Conservation (phyloP, 768 basidiomycete species). For the Cystobasidium onofrii region DNA sequence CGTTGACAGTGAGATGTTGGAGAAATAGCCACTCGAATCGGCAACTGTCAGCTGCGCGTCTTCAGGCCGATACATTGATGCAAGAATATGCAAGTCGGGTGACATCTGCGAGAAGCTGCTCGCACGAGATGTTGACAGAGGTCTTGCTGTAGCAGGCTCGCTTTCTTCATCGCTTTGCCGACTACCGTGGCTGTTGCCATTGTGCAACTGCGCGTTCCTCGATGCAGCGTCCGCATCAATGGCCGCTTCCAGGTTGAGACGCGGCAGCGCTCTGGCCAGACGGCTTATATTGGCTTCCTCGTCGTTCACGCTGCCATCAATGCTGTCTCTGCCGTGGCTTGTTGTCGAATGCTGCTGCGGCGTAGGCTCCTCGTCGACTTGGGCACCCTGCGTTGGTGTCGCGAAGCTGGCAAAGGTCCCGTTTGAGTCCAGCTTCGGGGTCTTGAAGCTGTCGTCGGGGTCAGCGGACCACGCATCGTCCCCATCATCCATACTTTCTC, state of each 20-base stretch:
- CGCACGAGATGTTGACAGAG: neutral
- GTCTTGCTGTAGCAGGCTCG: conserved; percentile 6
- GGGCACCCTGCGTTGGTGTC: neutral
- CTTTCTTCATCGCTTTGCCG: neutral
- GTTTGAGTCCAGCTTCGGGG: neutral
- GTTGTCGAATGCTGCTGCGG: neutral
- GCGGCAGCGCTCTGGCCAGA: neutral
- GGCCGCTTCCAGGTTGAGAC: conserved; percentile 2
- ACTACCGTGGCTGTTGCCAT: neutral
- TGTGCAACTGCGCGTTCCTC: neutral
- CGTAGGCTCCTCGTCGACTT: neutral
- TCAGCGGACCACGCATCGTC: conserved; percentile 3
- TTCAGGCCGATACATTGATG: conserved; percentile 5
- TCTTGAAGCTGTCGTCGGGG: neutral
- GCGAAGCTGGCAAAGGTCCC: neutral
- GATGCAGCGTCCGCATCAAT: neutral
- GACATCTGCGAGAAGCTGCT: neutral
- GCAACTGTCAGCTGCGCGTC: neutral
- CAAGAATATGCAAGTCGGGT: neutral
- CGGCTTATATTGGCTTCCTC: neutral
- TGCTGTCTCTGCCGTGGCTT: neutral
- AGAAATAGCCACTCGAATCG: neutral
- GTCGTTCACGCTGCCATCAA: neutral
- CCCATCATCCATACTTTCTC: neutral
- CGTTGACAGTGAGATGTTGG: neutral